phyloP scores from a whole-genome alignment of 805 yeast species.

The Yarrowia keelungensis region DNA sequence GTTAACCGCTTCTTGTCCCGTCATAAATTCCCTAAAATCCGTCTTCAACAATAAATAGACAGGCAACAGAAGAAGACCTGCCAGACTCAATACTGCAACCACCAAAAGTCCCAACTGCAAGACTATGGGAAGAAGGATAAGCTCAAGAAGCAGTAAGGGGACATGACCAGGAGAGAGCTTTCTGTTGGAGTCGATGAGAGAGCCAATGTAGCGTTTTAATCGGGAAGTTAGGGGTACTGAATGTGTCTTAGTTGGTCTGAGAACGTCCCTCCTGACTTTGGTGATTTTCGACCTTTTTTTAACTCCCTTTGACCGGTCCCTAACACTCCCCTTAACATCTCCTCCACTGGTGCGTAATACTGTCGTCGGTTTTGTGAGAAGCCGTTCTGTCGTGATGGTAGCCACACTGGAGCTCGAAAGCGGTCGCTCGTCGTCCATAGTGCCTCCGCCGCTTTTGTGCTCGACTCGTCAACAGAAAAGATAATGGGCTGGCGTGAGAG shows the following conservation, averaged over 20 bases:
- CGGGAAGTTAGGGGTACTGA: background rate
- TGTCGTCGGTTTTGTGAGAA: background rate
- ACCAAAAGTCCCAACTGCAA: constrained; percentile 31
- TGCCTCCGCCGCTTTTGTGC: background rate
- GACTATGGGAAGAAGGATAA: constrained; percentile 23
- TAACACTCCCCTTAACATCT: background rate
- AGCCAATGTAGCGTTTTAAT: background rate
- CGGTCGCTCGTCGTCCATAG: constrained; percentile 3
- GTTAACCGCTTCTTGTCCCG: too few relatives aligned
- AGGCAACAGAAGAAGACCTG: constrained; percentile 1
- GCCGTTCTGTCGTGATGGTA: background rate
- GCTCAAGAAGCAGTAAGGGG: constrained; percentile 11
- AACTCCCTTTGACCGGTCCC: background rate
- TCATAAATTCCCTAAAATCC: background rate
- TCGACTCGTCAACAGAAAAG: background rate
- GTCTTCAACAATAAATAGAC: background rate
- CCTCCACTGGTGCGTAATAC: background rate
- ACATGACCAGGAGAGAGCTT: background rate
- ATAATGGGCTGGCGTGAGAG: constrained; percentile 10
- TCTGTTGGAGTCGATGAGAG: background rate
- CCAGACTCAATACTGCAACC: background rate
- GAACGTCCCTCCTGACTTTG: background rate
- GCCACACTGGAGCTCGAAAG: background rate
- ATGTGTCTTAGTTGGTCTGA: background rate
- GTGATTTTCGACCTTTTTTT: background rate